Evolutionary conservation across 2,329 filamentous ascomycete species (phyloP).

Genomic region (Chaetomiaceae sp.): DNA sequence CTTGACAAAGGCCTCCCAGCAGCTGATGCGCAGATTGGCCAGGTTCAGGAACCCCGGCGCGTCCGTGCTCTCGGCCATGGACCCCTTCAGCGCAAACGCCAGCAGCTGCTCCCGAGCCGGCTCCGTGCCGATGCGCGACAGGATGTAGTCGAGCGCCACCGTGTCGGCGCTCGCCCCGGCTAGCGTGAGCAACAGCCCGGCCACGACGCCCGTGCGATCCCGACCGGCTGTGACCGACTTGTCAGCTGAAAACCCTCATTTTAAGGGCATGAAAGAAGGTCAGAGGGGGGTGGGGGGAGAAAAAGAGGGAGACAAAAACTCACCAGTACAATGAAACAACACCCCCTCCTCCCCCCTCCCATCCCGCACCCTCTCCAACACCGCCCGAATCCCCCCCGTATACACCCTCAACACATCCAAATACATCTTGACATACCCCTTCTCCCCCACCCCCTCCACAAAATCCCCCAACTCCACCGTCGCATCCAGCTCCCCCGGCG

Average conservation of each 20-base stretch:
- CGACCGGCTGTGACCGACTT: slow-evolving; percentile 44
- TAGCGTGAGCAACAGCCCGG: slow-evolving; percentile 46
- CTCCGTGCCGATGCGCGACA: slow-evolving; percentile 51
- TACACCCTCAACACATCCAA: slow-evolving; percentile 42
- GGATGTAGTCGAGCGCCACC: slow-evolving; percentile 46
- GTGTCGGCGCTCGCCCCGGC: slow-evolving; percentile 41
- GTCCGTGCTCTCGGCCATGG: slow-evolving; percentile 34
- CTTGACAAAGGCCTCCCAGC: slow-evolving; percentile 44
- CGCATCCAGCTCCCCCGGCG: slow-evolving; percentile 34
- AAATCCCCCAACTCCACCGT: slow-evolving; percentile 39
- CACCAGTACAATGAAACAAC: slow-evolving; percentile 52
- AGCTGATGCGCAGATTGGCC: slow-evolving; percentile 38
- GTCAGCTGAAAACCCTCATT: no score
- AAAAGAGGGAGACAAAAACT: slow-evolving; percentile 19
- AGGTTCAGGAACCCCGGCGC: slow-evolving; percentile 48
- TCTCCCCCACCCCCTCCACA: slow-evolving; percentile 40
- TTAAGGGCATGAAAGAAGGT: no score
- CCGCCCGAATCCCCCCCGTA: slow-evolving; percentile 34
- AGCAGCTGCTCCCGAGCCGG: slow-evolving; percentile 45
- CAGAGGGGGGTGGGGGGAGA: no score
- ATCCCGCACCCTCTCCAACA: slow-evolving; percentile 47
- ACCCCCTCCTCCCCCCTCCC: slow-evolving; percentile 38
- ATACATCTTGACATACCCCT: slow-evolving; percentile 44
- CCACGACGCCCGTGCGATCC: slow-evolving; percentile 50
- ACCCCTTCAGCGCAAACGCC: slow-evolving; percentile 36